Evolutionary conservation across 768 basidiomycete species (phyloP).

Genomic region (Boletus huronensis): DNA sequence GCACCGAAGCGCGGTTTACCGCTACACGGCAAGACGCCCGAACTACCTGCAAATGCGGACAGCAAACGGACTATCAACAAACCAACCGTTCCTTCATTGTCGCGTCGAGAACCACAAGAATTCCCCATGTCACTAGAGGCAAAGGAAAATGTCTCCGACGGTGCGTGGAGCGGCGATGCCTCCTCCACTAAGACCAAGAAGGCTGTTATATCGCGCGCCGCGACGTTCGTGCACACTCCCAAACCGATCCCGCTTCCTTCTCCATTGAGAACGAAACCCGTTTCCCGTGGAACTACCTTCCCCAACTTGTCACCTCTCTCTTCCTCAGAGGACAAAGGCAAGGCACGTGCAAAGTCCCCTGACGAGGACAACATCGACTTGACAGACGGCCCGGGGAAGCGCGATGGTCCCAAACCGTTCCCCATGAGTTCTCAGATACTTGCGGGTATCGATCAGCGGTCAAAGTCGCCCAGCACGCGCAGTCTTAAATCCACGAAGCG

Average conservation of each 20-base stretch:
- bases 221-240: neutral
- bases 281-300: conserved; percentile 18
- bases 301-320: conserved; percentile 26
- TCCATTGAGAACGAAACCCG: conserved; percentile 9
- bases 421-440: conserved; percentile 49
- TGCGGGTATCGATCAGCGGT: conserved; percentile 34
- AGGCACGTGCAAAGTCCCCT: conserved; percentile 3
- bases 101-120: conserved; percentile 16
- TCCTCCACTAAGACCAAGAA: conserved; percentile 13
- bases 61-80: conserved; percentile 10
- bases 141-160: conserved; percentile 23
- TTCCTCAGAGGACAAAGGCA: conserved; percentile 16
- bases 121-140: conserved; percentile 24
- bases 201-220: conserved; percentile 5
- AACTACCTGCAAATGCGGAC: neutral
- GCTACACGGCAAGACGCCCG: conserved; percentile 5
- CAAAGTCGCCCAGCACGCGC: conserved; percentile 16
- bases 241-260: conserved; percentile 21
- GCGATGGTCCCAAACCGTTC: conserved; percentile 33
- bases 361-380: conserved; percentile 1
- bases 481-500: conserved; percentile 26
- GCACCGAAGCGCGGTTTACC: conserved; percentile 1
- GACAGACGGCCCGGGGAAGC: neutral
- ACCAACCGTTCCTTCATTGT: neutral
- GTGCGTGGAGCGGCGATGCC: conserved; percentile 7